A percentile compares a stretch with the other conserved stretches of the same genome.
phyloP scores from a whole-genome alignment of 2,329 filamentous ascomycete species.

The Hypoxylon sp. region DNA sequence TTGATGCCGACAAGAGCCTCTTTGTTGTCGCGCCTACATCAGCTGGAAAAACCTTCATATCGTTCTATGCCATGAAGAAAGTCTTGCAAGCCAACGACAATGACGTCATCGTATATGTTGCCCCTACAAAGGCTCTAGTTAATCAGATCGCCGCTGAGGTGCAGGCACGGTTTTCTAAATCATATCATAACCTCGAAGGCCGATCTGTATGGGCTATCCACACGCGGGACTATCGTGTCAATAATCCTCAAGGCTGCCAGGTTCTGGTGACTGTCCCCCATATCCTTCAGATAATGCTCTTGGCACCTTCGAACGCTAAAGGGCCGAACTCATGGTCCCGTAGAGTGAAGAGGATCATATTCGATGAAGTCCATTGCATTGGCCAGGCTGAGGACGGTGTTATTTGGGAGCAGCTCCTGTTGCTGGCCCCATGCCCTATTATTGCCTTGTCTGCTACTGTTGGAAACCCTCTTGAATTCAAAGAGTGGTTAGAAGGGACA shows the following conservation, averaged over 20 bases:
- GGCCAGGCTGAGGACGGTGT: constrained; percentile 82
- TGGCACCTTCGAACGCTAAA: constrained; percentile 75
- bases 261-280: constrained; percentile 84
- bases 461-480: constrained; percentile 80
- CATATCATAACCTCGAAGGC: constrained; percentile 67
- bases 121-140: constrained; percentile 85
- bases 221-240: constrained; percentile 81
- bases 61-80: constrained; percentile 87
- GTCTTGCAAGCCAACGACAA: constrained; percentile 78
- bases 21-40: constrained; percentile 85
- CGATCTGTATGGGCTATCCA: constrained; percentile 85
- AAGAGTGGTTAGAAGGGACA: constrained; percentile 75
- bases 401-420: constrained; percentile 83
- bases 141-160: constrained; percentile 88
- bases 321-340: constrained; percentile 71
- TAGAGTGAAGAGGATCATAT: constrained; percentile 81
- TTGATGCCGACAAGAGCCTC: constrained; percentile 78
- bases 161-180: constrained; percentile 80
- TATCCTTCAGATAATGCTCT: constrained; percentile 83
- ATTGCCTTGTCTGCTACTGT: constrained; percentile 86
- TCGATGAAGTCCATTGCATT: constrained; percentile 87
- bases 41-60: constrained; percentile 87
- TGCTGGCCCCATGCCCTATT: constrained; percentile 82
- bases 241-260: constrained; percentile 80
- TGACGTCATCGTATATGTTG: constrained; percentile 82